Percentiles rank a stretch among this genome's conserved stretches.
Evolutionary conservation across 768 basidiomycete genomes (phyloP).

Genomic region (Suillus discolor): DNA sequence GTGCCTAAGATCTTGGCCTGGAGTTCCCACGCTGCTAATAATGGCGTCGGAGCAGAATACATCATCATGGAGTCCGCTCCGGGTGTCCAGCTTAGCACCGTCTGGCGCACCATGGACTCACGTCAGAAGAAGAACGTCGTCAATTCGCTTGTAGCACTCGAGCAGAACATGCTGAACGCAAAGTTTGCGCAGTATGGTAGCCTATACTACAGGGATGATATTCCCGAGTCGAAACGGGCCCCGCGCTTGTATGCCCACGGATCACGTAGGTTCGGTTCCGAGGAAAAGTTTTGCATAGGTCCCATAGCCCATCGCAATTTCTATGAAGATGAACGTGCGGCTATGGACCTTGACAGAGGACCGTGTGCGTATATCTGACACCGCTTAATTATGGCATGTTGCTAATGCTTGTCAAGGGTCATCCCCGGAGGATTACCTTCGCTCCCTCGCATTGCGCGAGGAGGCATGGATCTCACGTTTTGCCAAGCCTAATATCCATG

Average conservation of each 20-base stretch:
- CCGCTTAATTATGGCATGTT: background rate
- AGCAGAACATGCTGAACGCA: conserved; percentile 20
- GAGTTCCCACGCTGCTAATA: conserved; percentile 24
- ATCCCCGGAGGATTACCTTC: conserved; percentile 21
- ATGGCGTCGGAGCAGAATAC: conserved; percentile 31
- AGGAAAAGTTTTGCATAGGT: conserved; percentile 33
- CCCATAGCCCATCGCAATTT: conserved; percentile 30
- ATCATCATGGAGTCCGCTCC: conserved; percentile 36
- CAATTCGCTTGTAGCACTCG: conserved; percentile 23
- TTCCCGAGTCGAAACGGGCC: conserved; percentile 9
- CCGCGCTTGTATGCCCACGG: conserved; percentile 13
- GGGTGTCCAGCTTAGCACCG: conserved; percentile 24
- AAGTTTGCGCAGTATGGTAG: conserved; percentile 34
- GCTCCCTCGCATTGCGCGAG: conserved; percentile 24
- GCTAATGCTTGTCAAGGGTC: conserved; percentile 17
- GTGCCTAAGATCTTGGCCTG: conserved; percentile 34
- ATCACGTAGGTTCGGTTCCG: conserved; percentile 17
- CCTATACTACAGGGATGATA: conserved; percentile 35
- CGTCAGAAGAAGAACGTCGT: conserved; percentile 21
- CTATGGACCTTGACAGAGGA: conserved; percentile 31
- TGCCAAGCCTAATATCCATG: conserved; percentile 17
- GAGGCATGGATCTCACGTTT: conserved; percentile 19
- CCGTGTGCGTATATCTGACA: conserved; percentile 31
- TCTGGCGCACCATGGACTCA: conserved; percentile 24
- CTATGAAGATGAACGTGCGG: conserved; percentile 29